Conservation (phyloP, 2,329 filamentous ascomycete genomes). For the Periconia sp. region DNA sequence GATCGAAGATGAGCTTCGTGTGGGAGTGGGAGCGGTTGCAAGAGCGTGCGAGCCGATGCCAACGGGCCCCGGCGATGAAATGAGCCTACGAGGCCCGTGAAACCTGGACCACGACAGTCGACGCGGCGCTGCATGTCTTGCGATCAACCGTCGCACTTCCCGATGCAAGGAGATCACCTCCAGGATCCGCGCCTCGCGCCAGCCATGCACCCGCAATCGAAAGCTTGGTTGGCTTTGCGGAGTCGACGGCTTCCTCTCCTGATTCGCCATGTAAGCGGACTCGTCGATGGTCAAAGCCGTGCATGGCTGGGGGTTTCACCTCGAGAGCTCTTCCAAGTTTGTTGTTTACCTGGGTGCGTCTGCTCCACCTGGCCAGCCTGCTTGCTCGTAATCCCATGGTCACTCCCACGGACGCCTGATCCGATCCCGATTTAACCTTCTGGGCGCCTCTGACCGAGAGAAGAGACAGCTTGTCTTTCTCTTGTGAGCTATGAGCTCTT, state of each 20-base stretch:
- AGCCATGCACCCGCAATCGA: conserved; percentile 25
- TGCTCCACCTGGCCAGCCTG: conserved; percentile 14
- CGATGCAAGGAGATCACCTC: conserved; percentile 28
- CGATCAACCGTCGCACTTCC: conserved; percentile 33
- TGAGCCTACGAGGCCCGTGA: conserved; percentile 1
- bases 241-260: conserved; percentile 15
- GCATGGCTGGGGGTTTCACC: conserved; percentile 35
- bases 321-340: conserved; percentile 42
- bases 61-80: neutral
- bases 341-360: conserved; percentile 31
- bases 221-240: conserved; percentile 29
- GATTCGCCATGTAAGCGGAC: conserved; percentile 33
- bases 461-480: conserved; percentile 5
- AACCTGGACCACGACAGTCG: conserved; percentile 9
- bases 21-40: no score
- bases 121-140: conserved; percentile 9
- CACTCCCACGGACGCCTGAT: conserved; percentile 4
- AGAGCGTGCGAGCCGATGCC: neutral
- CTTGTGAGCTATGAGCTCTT: conserved; percentile 11
- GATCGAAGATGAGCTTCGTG: no score
- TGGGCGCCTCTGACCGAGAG: conserved; percentile 8
- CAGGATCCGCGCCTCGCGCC: conserved; percentile 29
- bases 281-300: conserved; percentile 21
- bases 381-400: conserved; percentile 14
- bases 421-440: conserved; percentile 16